Evolutionary conservation across 148 eudicot genomes (phyloP).

Genomic region (Gaultheria prostrata): DNA sequence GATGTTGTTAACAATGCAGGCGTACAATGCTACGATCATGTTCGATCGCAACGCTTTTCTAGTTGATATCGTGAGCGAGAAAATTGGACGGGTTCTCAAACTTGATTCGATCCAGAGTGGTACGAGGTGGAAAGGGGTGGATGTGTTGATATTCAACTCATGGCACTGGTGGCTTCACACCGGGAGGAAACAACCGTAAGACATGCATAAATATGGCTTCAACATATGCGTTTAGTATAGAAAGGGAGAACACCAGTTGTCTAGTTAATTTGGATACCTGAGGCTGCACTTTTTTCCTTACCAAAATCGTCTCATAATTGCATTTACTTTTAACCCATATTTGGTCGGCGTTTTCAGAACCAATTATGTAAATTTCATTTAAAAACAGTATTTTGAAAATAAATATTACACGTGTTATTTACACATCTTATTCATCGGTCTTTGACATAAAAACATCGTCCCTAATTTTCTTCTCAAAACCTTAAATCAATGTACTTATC

Average conservation of each 20-base stretch:
- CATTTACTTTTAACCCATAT: neutral
- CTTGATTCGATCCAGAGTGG: slow-evolving; percentile 43
- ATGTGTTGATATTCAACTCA: slow-evolving; percentile 56
- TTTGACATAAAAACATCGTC: too few species aligned
- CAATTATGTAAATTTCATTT: neutral
- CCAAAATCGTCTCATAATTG: neutral
- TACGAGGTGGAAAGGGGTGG: slow-evolving; percentile 42
- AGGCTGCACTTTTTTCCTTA: neutral
- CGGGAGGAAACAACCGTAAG: slow-evolving; percentile 63
- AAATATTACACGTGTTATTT: too few species aligned
- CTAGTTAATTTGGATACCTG: too few species aligned
- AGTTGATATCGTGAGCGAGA: slow-evolving; percentile 33
- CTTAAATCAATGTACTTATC: too few species aligned
- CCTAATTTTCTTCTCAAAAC: too few species aligned
- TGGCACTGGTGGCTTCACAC: slow-evolving; percentile 96
- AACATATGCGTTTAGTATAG: too few species aligned
- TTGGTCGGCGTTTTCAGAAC: neutral
- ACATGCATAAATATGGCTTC: neutral
- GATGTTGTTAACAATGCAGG: slow-evolving; percentile 19
- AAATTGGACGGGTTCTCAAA: slow-evolving; percentile 41
- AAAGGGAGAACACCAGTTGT: neutral
- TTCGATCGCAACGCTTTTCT: slow-evolving; percentile 50
- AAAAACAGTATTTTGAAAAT: neutral
- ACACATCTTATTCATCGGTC: too few species aligned
- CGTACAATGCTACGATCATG: slow-evolving; percentile 40